Evolutionary conservation across 805 yeast genomes (phyloP), one percentile per base, ranked within the genome.

Genomic region (Candida schatavii): DNA sequence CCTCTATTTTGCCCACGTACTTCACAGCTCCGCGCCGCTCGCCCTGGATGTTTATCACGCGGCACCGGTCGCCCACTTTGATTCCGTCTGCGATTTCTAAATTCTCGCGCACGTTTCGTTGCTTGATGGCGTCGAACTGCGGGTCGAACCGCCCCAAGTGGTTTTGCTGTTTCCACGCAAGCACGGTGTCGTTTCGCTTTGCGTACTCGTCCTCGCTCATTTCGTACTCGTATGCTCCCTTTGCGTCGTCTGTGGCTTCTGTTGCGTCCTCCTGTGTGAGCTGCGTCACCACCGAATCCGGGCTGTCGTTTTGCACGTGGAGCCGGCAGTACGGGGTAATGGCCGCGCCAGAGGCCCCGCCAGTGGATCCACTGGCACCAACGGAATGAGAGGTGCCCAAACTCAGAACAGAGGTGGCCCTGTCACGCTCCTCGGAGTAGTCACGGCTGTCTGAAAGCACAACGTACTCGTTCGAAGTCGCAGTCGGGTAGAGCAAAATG

Each of bases 121-220:
- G 52, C 43, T 61, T 59, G 32, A 59, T 62, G 10, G 48, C 40
- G 13, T 59, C 57, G 35, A 57, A 75, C 3, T 64, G 56, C 0
- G 88, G 85, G 47, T 84, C 79, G 51, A 81, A 89, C 39, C 90
- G 68, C 0, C 97, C 97, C 20, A 88, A 63, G 43, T 77, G 62
- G 47, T 85, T 74, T 23, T 72, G 67, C 43, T 74, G 72, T 58
- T 90, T 91, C 96, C 96, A 90, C 42, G 74, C 75, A 42, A 82
- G 70, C 2, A 87, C 95, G 0, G 91, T 74, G 41, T 83, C 78
- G 3, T 61, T 40, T 44, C 85, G 70, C 36, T 66, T 66, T 23
- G 74, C 81, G 59, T 90, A 88, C 35, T 78, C 84, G 31, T 71
- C 77, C 28, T 81, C 82, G 2, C 78, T 64, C 56, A 86, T 61